phyloP scores from a whole-genome alignment of 495 filamentous ascomycete genomes.

The Poronia punctata region DNA sequence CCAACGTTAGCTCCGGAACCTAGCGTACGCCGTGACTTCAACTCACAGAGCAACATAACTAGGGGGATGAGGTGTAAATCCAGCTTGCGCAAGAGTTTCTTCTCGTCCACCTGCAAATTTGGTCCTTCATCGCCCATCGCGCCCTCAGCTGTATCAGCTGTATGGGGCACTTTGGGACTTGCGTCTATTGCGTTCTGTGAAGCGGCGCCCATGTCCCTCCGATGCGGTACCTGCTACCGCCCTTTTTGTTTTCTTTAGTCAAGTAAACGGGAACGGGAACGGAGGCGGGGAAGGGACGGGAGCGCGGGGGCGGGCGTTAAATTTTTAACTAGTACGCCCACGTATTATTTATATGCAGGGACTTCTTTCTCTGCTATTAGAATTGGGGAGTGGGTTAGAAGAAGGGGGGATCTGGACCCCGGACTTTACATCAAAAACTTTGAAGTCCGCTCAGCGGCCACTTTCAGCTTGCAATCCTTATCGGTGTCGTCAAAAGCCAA shows the following conservation, averaged over 20 bases:
- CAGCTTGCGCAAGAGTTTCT: slow-evolving; percentile 31
- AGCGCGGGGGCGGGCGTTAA: too few species aligned
- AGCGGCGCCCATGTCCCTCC: neutral
- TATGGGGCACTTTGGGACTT: neutral
- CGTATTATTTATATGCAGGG: too few species aligned
- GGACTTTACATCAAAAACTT: too few species aligned
- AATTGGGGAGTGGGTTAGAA: too few species aligned
- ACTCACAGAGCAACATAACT: slow-evolving; percentile 31
- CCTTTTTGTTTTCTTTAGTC: neutral
- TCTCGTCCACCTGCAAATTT: slow-evolving; percentile 19
- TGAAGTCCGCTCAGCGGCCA: too few species aligned
- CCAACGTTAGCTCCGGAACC: slow-evolving; percentile 4
- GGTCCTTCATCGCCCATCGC: slow-evolving; percentile 6
- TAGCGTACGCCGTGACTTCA: neutral
- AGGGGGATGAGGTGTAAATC: slow-evolving; percentile 32
- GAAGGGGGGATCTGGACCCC: too few species aligned
- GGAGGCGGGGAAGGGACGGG: too few species aligned
- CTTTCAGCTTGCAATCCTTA: too few species aligned
- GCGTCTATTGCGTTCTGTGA: slow-evolving; percentile 2
- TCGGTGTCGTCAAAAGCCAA: too few species aligned
- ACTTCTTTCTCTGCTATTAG: too few species aligned
- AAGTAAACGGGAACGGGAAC: too few species aligned
- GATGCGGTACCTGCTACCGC: neutral
- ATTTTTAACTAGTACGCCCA: too few species aligned
- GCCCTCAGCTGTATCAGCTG: neutral